Evolutionary conservation across 2,329 filamentous ascomycete genomes (phyloP).

Genomic region (Hypoxylon sp.): DNA sequence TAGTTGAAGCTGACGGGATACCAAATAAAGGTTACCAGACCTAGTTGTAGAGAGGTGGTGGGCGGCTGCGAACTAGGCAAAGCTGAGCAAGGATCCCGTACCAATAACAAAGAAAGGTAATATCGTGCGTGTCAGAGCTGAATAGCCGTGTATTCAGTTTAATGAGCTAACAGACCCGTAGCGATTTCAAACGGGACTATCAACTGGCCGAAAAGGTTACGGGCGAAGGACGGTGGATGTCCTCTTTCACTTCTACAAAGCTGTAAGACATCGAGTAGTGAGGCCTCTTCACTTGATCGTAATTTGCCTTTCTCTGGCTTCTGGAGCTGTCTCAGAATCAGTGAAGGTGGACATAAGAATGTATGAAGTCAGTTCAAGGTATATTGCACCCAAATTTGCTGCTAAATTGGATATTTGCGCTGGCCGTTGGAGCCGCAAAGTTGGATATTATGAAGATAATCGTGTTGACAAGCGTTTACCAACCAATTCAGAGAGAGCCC

Average conservation of each 20-base stretch:
- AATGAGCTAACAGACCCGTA: slow-evolving; percentile 43
- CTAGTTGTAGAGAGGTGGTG: slow-evolving; percentile 42
- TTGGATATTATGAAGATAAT: slow-evolving; percentile 32
- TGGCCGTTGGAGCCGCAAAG: slow-evolving; percentile 32
- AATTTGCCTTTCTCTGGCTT: slow-evolving; percentile 40
- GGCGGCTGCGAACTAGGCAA: slow-evolving; percentile 47
- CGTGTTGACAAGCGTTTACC: slow-evolving; percentile 31
- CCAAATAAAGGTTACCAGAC: slow-evolving; percentile 42
- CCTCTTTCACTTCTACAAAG: slow-evolving; percentile 46
- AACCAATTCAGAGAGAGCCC: slow-evolving; percentile 32
- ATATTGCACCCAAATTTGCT: slow-evolving; percentile 24
- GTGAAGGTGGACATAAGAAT: slow-evolving; percentile 25
- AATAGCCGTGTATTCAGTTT: slow-evolving; percentile 45
- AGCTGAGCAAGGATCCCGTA: slow-evolving; percentile 47
- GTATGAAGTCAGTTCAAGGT: slow-evolving; percentile 21
- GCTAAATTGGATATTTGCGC: slow-evolving; percentile 23
- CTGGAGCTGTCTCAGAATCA: slow-evolving; percentile 45
- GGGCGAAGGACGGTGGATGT: slow-evolving; percentile 44
- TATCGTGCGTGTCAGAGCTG: slow-evolving; percentile 49
- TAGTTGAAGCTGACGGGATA: slow-evolving; percentile 43
- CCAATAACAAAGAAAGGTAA: slow-evolving; percentile 54
- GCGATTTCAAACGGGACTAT: slow-evolving; percentile 45
- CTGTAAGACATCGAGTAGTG: slow-evolving; percentile 49
- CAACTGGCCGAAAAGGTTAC: slow-evolving; percentile 42
- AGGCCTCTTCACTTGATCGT: slow-evolving; percentile 41